Base-by-base conservation (phyloP, 176 grass and related monocot species). In the Oryza officinalis region DNA sequence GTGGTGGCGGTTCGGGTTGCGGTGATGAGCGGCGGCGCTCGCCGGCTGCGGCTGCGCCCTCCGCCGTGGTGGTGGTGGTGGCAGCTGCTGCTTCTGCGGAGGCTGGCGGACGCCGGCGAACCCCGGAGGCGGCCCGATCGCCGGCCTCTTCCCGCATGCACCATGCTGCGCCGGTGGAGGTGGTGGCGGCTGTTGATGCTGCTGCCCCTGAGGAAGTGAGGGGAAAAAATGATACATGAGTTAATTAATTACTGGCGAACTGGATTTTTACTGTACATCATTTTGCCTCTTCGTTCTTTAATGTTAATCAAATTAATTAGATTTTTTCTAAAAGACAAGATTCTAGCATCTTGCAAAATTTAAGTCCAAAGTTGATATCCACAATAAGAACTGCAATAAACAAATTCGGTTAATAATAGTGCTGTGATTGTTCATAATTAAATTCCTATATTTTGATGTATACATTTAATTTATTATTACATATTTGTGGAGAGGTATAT, bases 121-220 rank as follows among this genome's bases (percentile, higher is more conserved):
- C 20, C 35, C 57, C 18, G 74, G 68, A 78, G 80, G 86, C 12
- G 80, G 43, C 2, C 17, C 80, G 25, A 43, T 15, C 1, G 82
- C 6, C 4, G 13, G 26, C 47, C 85, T 75, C 71, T 81, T 81
- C 17, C 54, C 13, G 66, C 74, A 44, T 66, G 28, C 18, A 3
- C 13, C 31, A 4, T 67, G 31, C 11, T 67, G 32, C 11, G 15
- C 50, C 5, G 38, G 72, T 3, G 22, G 71, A 1, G 6, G 50
- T 9, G 31, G 57, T n/a, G n/a, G n/a, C n/a, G n/a, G n/a, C 10
- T 3, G 46, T 5, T 20, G 52, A 6, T 54, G 50, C 46, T 30
- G 38, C 6, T 27, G 67, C 38, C 15, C 43, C 43, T 80, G 69
- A 27, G 10, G 35, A 43, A 10, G 50, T 50, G 18, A 50, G 14